A percentile compares a stretch with the other conserved stretches of the same genome.
phyloP scores from a whole-genome alignment of 2,329 filamentous ascomycete genomes.

The Aspergillus persii region DNA sequence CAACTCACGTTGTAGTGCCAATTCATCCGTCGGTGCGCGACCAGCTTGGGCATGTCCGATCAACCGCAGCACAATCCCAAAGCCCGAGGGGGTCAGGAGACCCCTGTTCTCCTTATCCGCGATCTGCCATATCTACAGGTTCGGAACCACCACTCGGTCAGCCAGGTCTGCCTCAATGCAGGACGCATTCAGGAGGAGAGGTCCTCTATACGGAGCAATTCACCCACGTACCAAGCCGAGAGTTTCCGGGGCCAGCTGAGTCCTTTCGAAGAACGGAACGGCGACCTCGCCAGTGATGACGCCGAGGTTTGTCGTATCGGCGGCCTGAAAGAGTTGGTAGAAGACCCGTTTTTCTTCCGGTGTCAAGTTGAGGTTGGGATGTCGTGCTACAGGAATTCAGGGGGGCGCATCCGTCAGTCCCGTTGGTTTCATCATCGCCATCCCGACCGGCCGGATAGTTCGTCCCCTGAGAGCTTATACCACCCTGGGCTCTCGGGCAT shows the following conservation, averaged over 20 bases:
- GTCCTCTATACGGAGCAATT: background rate
- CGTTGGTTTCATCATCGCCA: slow-evolving; percentile 11
- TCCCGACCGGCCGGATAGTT: slow-evolving; percentile 18
- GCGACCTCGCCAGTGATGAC: slow-evolving; percentile 95
- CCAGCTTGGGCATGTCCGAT: slow-evolving; percentile 95
- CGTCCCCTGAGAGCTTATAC: slow-evolving; percentile 25
- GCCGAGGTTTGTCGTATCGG: slow-evolving; percentile 85
- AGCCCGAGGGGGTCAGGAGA: slow-evolving; percentile 86
- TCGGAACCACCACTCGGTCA: slow-evolving; percentile 6
- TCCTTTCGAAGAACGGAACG: slow-evolving; percentile 98
- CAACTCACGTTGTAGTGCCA: slow-evolving; percentile 71
- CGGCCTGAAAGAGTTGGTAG: slow-evolving; percentile 87
- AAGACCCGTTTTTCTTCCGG: slow-evolving; percentile 92
- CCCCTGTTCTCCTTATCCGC: slow-evolving; percentile 95
- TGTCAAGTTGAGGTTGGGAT: slow-evolving; percentile 77
- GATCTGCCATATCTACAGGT: slow-evolving; percentile 90
- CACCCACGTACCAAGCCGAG: slow-evolving; percentile 74
- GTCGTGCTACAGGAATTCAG: slow-evolving; percentile 29
- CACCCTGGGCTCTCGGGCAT: background rate
- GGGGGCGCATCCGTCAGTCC: slow-evolving; percentile 25
- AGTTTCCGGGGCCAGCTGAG: slow-evolving; percentile 77
- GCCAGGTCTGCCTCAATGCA: background rate
- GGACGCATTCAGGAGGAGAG: background rate
- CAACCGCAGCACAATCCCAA: slow-evolving; percentile 86
- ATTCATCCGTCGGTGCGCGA: slow-evolving; percentile 72